Base-by-base conservation (phyloP, 1,139 yeast genomes). In the Tardiomyces blankii region DNA sequence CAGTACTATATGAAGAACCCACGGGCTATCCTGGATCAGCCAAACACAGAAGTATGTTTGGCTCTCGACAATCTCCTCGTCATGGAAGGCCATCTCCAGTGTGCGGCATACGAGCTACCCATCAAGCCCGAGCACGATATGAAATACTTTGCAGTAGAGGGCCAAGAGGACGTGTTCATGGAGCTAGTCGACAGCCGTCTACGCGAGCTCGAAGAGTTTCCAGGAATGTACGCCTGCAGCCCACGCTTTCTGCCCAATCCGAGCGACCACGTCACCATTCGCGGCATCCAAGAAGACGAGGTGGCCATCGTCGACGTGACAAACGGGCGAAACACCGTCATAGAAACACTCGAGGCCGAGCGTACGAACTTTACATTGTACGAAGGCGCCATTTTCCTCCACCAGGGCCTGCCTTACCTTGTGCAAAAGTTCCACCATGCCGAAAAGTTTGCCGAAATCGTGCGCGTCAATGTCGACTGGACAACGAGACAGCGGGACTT, bases 361-460 rank as follows among this genome's bases (percentile, higher is more conserved):
- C 73, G 98, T 54, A 86, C 94, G 0, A 81, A 89, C 44, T 91
- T 91, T 60, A 87, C 97, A 0, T 62, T 91, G 1, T 93, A 93
- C 61, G 97, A 91, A 61, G 99, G 98, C 0, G 98, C 94, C 0
- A 88, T 91, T 1, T 88, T 85, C 54, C 74, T 91, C 43, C 97
- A 91, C 59, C 97, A 91, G 62, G 99, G 99, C 2, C 73, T 77
- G 49, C 87, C 96, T 0, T 89, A 88, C 58, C 61, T 93, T 35
- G 89, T 93, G 0, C 77, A 82, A 47, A 95, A 88, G 54, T 83
- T 91, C 57, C 83, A 88, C 54, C 70, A 83, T 0, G 85, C 84
- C 30, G 82, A 77, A 13, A 73, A 72, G 47, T 85, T 67, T 63
- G 97, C 97, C 0, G 82, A 81, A 51, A 96, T 89, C 1, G 81